phyloP scores from a whole-genome alignment of 805 yeast genomes.

The Pichia scutulata region DNA sequence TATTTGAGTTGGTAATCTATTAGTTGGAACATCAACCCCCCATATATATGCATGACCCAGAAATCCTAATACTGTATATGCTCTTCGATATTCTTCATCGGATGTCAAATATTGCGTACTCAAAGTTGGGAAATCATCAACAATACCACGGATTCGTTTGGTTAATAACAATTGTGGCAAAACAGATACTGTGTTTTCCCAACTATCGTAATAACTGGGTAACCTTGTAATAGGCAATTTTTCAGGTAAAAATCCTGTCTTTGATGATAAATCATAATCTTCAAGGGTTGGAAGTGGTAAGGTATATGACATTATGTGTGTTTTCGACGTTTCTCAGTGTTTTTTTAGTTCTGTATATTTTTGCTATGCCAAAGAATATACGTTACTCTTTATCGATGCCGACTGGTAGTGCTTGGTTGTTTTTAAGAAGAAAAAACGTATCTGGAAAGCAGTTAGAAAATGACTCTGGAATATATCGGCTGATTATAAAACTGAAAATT shows the following conservation, averaged over 20 bases:
- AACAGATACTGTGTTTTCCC: constrained; percentile 65
- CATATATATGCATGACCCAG: constrained; percentile 86
- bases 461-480: not conserved
- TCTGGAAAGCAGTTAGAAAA: not conserved
- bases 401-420: not conserved
- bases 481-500: not conserved
- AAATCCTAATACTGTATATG: constrained; percentile 72
- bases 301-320: constrained; percentile 18
- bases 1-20: constrained; percentile 56
- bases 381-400: not conserved
- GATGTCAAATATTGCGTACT: constrained; percentile 37
- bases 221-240: constrained; percentile 53
- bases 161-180: constrained; percentile 72
- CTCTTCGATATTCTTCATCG: constrained; percentile 60
- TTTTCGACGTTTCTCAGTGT: not conserved
- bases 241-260: constrained; percentile 74
- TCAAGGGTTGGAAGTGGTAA: constrained; percentile 41
- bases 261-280: constrained; percentile 63
- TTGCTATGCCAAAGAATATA: not conserved
- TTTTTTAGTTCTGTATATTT: not conserved
- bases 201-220: constrained; percentile 55
- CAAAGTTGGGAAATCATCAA: constrained; percentile 60
- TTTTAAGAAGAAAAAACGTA: not conserved
- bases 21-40: constrained; percentile 60
- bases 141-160: constrained; percentile 47